Conservation (phyloP, 75 land plant species). For the Selaginella tamariscina region DNA sequence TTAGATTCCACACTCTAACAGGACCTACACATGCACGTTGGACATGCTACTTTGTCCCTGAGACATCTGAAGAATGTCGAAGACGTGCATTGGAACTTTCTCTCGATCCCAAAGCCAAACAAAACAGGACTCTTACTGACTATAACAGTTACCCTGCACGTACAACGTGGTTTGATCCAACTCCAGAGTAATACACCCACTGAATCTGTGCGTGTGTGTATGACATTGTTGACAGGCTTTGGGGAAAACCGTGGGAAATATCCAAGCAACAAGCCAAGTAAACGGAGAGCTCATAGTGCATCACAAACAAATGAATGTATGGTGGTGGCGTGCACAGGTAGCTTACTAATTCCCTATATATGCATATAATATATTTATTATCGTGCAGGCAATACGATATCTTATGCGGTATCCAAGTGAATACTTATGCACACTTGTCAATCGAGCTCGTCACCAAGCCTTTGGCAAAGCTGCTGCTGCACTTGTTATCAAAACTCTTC, state of each 20-base stretch:
- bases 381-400: constrained; percentile 1
- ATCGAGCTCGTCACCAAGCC: neutral
- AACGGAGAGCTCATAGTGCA: neutral
- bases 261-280: constrained; percentile 10
- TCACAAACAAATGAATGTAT: constrained; percentile 4
- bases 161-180: neutral
- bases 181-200: neutral
- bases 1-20: too few species aligned
- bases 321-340: constrained; percentile 12
- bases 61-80: constrained; percentile 12
- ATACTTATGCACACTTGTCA: constrained; percentile 5
- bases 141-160: neutral
- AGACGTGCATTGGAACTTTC: neutral
- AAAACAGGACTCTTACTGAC: constrained; percentile 3
- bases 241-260: constrained; percentile 10
- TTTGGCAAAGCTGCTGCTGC: neutral
- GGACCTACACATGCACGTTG: neutral
- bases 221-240: neutral
- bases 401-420: constrained; percentile 10
- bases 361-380: neutral
- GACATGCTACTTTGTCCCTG: constrained; percentile 3
- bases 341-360: neutral
- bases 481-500: neutral
- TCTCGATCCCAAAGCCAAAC: neutral
- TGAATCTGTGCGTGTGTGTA: too few species aligned